Percentiles rank a stretch among this genome's conserved stretches.
Conservation (phyloP, 225 moss, liverwort and hornwort species). For the Antitrichia curtipendula region DNA sequence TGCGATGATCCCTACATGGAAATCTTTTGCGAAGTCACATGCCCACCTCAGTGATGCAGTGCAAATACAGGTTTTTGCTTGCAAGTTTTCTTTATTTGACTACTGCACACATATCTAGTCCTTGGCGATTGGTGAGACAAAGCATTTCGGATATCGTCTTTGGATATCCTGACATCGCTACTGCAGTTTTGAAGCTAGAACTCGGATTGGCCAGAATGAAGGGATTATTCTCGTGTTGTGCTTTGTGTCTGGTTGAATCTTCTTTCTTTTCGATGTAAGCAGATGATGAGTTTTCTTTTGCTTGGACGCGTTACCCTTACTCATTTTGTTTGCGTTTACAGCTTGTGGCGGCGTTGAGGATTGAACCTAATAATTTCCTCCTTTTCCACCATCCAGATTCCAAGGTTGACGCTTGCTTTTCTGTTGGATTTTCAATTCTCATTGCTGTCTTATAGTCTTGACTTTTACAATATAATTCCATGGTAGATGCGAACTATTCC, state of each 20-base stretch:
- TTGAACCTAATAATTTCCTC: slow-evolving; percentile 58
- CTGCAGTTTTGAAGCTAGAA: background rate
- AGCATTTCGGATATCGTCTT: background rate
- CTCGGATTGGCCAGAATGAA: background rate
- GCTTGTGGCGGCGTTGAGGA: slow-evolving; percentile 86
- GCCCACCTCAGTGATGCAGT: slow-evolving; percentile 53
- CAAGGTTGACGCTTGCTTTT: slow-evolving; percentile 32
- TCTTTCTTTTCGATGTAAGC: background rate
- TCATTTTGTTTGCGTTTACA: slow-evolving; percentile 17
- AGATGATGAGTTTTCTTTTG: background rate
- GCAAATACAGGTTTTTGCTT: slow-evolving; percentile 49
- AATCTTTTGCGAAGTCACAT: slow-evolving; percentile 22
- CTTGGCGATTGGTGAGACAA: background rate
- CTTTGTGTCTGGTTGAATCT: background rate
- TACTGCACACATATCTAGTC: background rate
- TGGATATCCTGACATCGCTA: background rate
- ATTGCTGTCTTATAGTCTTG: background rate
- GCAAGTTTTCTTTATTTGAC: background rate
- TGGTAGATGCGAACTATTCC: background rate
- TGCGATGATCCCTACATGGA: slow-evolving; percentile 26
- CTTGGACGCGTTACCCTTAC: background rate
- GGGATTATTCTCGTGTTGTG: background rate
- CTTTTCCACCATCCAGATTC: slow-evolving; percentile 76
- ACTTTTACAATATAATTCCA: background rate
- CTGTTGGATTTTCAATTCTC: background rate